These are phyloP conservation scores for Penicillium nucicola DNA, from an alignment of 495 filamentous ascomycete species.

Conservation along the genomic window DNA sequence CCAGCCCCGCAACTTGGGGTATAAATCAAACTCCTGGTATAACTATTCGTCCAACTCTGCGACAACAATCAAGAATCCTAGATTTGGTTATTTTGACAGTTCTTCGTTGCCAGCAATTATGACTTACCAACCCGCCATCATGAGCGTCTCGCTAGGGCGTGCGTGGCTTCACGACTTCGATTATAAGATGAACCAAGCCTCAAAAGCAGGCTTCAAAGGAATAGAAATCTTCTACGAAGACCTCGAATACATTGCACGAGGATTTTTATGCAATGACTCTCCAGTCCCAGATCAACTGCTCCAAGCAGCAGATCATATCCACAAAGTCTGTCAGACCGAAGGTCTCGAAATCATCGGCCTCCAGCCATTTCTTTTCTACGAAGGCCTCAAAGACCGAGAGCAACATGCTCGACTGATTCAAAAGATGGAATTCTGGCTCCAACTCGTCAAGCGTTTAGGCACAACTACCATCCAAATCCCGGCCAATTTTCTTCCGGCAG, in stretches of 20 bases:
- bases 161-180: slow-evolving; percentile 56
- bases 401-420: slow-evolving; percentile 52
- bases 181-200: slow-evolving; percentile 59
- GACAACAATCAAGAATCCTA: too few relatives aligned
- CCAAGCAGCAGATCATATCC: slow-evolving; percentile 46
- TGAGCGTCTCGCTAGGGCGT: slow-evolving; percentile 55
- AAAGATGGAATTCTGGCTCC: slow-evolving; percentile 62
- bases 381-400: slow-evolving; percentile 58
- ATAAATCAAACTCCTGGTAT: too few relatives aligned
- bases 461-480: slow-evolving; percentile 68
- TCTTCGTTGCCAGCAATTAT: too few relatives aligned
- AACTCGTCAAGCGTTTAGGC: slow-evolving; percentile 53
- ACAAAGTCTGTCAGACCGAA: slow-evolving; percentile 13
- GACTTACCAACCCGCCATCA: slow-evolving; percentile 16
- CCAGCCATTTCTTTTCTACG: slow-evolving; percentile 72
- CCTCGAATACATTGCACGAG: slow-evolving; percentile 50
- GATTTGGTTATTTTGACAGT: too few relatives aligned
- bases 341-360: slow-evolving; percentile 47
- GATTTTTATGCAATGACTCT: slow-evolving; percentile 5
- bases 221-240: slow-evolving; percentile 77
- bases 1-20: neutral
- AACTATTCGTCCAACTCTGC: too few relatives aligned
- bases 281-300: slow-evolving; percentile 42
- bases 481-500: slow-evolving; percentile 56
- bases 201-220: slow-evolving; percentile 56